These are phyloP conservation scores for Akanthomyces muscarius DNA, from an alignment of 2,329 filamentous ascomycete genomes.

Conservation along the genomic window DNA sequence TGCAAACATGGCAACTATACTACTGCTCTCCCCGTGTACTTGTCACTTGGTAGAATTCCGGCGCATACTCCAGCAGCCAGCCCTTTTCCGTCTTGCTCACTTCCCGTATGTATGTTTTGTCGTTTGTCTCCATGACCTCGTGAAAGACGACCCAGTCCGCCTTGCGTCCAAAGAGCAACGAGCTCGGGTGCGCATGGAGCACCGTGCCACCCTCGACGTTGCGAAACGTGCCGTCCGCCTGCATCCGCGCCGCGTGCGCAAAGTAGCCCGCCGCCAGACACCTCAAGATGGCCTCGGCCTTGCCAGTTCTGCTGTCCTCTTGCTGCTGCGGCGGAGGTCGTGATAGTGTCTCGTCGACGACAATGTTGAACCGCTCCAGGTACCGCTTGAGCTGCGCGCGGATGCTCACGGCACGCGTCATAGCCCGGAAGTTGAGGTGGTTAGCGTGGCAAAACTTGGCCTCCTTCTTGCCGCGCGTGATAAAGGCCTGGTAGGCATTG, in stretches of 20 bases:
- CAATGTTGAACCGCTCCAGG: conserved; percentile 77
- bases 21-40: conserved; percentile 24
- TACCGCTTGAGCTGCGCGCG: conserved; percentile 82
- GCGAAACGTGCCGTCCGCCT: conserved; percentile 83
- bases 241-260: conserved; percentile 89
- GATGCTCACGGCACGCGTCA: conserved; percentile 80
- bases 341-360: conserved; percentile 59
- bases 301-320: background rate
- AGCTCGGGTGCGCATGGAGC: conserved; percentile 85
- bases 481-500: conserved; percentile 89
- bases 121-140: conserved; percentile 83
- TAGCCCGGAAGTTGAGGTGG: conserved; percentile 77
- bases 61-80: conserved; percentile 89
- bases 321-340: conserved; percentile 22
- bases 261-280: conserved; percentile 91
- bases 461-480: conserved; percentile 78
- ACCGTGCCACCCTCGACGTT: conserved; percentile 76
- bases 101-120: conserved; percentile 87
- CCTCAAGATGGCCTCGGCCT: conserved; percentile 71
- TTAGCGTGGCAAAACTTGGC: conserved; percentile 84
- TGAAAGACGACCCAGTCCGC: conserved; percentile 96
- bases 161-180: conserved; percentile 92
- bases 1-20: background rate
- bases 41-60: conserved; percentile 69
- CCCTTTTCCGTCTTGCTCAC: conserved; percentile 87